Conservation (phyloP, 2,329 filamentous ascomycete genomes). For the Xylariaceae sp. region DNA sequence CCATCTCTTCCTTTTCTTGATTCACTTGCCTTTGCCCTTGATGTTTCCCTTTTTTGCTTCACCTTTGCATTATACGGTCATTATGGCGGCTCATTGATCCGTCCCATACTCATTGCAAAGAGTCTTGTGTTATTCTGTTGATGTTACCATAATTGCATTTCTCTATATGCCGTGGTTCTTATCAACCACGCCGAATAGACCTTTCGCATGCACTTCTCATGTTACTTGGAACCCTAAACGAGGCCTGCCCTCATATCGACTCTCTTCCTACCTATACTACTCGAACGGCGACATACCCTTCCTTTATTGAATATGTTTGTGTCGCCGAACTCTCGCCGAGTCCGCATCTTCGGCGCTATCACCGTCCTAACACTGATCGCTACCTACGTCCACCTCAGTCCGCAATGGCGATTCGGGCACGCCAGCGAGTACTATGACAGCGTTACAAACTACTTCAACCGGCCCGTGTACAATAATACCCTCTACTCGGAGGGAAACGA, state of each 20-base stretch:
- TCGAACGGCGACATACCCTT: neutral
- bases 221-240: neutral
- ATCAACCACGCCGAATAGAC: constrained; percentile 5
- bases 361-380: constrained; percentile 32
- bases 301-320: constrained; percentile 35
- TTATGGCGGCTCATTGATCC: constrained; percentile 8
- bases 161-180: constrained; percentile 6
- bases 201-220: constrained; percentile 1
- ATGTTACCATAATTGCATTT: neutral
- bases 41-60: constrained; percentile 8
- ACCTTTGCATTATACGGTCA: constrained; percentile 6
- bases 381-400: constrained; percentile 36
- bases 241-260: neutral
- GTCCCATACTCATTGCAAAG: neutral
- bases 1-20: neutral
- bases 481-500: constrained; percentile 46
- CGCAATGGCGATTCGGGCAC: constrained; percentile 39
- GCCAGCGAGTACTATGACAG: constrained; percentile 39
- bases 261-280: neutral
- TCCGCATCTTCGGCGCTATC: constrained; percentile 37
- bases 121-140: neutral
- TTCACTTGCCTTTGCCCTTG: neutral
- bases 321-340: constrained; percentile 38
- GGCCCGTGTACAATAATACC: constrained; percentile 47
- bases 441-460: constrained; percentile 37